Percentiles rank a stretch among this genome's conserved stretches.
These are phyloP conservation scores for Daldinia concentrica DNA, from an alignment of 495 filamentous ascomycete species.

Conservation along the genomic window DNA sequence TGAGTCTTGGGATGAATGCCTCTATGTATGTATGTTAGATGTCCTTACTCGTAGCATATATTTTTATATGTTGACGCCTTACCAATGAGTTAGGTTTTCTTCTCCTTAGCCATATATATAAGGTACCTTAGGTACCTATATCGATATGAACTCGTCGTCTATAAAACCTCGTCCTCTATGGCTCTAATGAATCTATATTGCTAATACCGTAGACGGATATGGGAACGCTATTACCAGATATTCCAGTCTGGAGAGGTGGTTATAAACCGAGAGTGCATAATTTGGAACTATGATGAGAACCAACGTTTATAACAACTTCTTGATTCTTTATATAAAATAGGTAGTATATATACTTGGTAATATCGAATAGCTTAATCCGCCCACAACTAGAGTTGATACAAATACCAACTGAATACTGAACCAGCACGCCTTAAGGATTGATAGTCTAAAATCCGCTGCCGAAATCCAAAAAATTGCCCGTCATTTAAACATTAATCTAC, in stretches of 20 bases:
- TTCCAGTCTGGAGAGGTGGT: no score
- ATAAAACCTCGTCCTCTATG: not conserved
- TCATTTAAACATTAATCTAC: slow-evolving; percentile 23
- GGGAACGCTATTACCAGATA: no score
- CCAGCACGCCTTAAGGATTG: slow-evolving; percentile 10
- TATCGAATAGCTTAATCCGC: slow-evolving; percentile 4
- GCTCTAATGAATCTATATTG: no score
- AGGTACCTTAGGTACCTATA: no score
- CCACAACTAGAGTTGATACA: slow-evolving; percentile 20
- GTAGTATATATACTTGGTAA: slow-evolving; percentile 23
- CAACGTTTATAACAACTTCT: not conserved
- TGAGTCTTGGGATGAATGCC: not conserved
- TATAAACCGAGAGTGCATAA: no score
- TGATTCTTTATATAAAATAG: slow-evolving; percentile 1
- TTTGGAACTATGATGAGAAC: not conserved
- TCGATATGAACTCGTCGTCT: no score
- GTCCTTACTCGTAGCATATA: no score
- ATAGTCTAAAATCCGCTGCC: slow-evolving; percentile 21
- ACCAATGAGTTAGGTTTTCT: not conserved
- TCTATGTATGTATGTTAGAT: not conserved
- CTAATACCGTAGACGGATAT: no score
- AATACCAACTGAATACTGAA: slow-evolving; percentile 29
- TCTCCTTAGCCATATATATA: no score
- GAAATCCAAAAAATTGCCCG: slow-evolving; percentile 21
- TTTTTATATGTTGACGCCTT: not conserved